Percentiles rank a stretch among this genome's conserved stretches.
Evolutionary conservation across 768 basidiomycete species (phyloP).

Genomic region (Favolaschia claudopus): DNA sequence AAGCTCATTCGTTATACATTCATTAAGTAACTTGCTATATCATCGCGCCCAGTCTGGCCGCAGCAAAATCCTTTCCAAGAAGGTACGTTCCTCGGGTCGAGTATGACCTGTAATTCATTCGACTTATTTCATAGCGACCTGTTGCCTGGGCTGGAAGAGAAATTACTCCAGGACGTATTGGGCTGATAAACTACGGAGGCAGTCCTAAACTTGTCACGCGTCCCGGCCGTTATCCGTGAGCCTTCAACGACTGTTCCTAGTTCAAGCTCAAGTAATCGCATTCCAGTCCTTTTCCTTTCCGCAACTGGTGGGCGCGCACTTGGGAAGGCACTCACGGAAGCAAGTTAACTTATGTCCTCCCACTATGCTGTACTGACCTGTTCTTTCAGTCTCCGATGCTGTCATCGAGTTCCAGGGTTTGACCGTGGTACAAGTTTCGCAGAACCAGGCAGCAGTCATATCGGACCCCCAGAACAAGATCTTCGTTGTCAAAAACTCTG

Average conservation of each 20-base stretch:
- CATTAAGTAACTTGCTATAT: slow-evolving; percentile 10
- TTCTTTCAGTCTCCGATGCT: slow-evolving; percentile 73
- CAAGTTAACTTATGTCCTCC: slow-evolving; percentile 45
- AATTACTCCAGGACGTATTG: slow-evolving; percentile 74
- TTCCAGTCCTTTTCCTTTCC: slow-evolving; percentile 57
- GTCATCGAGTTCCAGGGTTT: slow-evolving; percentile 83
- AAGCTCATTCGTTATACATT: slow-evolving; percentile 10
- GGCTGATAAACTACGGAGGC: slow-evolving; percentile 85
- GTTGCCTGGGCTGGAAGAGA: slow-evolving; percentile 76
- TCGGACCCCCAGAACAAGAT: slow-evolving; percentile 78
- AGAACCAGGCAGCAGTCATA: slow-evolving; percentile 83
- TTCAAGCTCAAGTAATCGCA: background rate
- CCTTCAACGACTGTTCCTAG: background rate
- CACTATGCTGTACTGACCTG: background rate
- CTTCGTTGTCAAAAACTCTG: slow-evolving; percentile 81
- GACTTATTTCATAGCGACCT: slow-evolving; percentile 48
- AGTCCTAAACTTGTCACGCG: slow-evolving; percentile 76
- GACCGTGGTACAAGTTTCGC: slow-evolving; percentile 86
- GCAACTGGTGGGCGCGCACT: slow-evolving; percentile 87
- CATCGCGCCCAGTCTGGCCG: slow-evolving; percentile 58
- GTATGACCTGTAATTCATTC: background rate
- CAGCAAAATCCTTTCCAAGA: slow-evolving; percentile 66
- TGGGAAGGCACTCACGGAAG: slow-evolving; percentile 75
- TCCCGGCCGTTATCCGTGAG: slow-evolving; percentile 78
- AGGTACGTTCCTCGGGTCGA: slow-evolving; percentile 43